These are phyloP conservation scores for Mucor circinelloides DNA, from an alignment of 371 early-diverging fungal genomes.

Conservation along the genomic window DNA sequence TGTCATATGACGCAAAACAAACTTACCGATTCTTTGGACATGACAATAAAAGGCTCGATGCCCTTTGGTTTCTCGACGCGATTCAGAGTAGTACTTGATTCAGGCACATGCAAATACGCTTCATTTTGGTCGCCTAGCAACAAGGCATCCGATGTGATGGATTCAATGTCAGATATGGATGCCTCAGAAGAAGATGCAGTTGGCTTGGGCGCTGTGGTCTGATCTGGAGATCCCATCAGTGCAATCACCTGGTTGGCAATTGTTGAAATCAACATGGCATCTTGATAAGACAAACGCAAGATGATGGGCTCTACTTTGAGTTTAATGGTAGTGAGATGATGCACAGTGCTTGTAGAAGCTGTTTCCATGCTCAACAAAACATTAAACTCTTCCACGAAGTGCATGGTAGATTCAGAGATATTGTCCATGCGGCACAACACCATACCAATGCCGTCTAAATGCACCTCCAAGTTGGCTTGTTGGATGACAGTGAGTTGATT, in stretches of 20 bases:
- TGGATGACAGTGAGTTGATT: constrained; percentile 75
- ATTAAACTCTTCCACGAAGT: constrained; percentile 85
- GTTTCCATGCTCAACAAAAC: constrained; percentile 70
- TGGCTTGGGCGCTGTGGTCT: constrained; percentile 10
- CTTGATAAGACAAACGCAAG: constrained; percentile 79
- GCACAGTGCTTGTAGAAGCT: constrained; percentile 48
- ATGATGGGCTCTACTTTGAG: constrained; percentile 68
- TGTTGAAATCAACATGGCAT: constrained; percentile 79
- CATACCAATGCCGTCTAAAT: constrained; percentile 83
- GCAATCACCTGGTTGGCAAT: constrained; percentile 78
- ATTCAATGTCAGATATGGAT: constrained; percentile 3
- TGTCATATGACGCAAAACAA: too few relatives aligned
- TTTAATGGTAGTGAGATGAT: constrained; percentile 58
- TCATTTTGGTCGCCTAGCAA: neutral
- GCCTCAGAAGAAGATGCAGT: constrained; percentile 1
- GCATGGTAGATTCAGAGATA: constrained; percentile 70
- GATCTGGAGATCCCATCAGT: constrained; percentile 41
- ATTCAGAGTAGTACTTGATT: neutral
- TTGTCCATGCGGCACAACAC: constrained; percentile 88
- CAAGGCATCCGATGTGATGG: neutral
- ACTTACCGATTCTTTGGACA: constrained; percentile 52
- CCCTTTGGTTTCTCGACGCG: neutral
- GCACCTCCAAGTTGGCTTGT: constrained; percentile 62
- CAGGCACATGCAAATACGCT: neutral
- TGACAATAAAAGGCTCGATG: constrained; percentile 49